Conservation (phyloP, 148 eudicot species). For the Vaccinium corymbosum region DNA sequence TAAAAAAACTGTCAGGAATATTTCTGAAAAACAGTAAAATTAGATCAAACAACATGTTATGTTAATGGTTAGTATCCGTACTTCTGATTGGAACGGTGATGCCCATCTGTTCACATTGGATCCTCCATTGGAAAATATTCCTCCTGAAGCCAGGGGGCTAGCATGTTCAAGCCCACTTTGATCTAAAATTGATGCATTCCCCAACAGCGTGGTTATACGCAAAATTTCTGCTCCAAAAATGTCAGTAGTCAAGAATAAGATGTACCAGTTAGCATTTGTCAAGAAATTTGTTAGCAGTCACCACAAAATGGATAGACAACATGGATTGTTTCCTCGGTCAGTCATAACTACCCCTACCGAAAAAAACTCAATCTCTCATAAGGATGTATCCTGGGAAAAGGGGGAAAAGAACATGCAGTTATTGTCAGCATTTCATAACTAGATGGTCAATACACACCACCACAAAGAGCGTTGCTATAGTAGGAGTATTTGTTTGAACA, state of each 20-base stretch:
- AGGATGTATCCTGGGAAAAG: neutral
- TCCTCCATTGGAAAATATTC: constrained; percentile 87
- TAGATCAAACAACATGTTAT: constrained; percentile 67
- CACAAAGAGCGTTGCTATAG: neutral
- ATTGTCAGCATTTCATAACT: neutral
- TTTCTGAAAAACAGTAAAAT: constrained; percentile 57
- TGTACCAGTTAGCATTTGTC: constrained; percentile 93
- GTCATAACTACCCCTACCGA: constrained; percentile 32
- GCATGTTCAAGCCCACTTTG: constrained; percentile 98
- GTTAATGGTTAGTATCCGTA: constrained; percentile 99
- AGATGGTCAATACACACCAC: constrained; percentile 4
- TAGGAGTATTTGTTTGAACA: neutral
- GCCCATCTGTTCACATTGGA: constrained; percentile 96
- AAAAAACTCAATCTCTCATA: constrained; percentile 13
- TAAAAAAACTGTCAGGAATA: constrained; percentile 44
- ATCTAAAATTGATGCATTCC: constrained; percentile 98
- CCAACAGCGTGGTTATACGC: constrained; percentile 99
- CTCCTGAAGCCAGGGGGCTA: constrained; percentile 97
- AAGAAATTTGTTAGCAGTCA: constrained; percentile 60
- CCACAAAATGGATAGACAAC: constrained; percentile 59
- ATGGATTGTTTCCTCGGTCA: constrained; percentile 39
- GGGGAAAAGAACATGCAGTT: neutral
- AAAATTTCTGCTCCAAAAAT: constrained; percentile 96
- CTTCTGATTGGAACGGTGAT: constrained; percentile 96
- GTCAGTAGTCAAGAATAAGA: constrained; percentile 96